Evolutionary conservation across 371 early-diverging fungal species (phyloP), one percentile per base, ranked within the genome.

Genomic region (Fennellomyces sp.): DNA sequence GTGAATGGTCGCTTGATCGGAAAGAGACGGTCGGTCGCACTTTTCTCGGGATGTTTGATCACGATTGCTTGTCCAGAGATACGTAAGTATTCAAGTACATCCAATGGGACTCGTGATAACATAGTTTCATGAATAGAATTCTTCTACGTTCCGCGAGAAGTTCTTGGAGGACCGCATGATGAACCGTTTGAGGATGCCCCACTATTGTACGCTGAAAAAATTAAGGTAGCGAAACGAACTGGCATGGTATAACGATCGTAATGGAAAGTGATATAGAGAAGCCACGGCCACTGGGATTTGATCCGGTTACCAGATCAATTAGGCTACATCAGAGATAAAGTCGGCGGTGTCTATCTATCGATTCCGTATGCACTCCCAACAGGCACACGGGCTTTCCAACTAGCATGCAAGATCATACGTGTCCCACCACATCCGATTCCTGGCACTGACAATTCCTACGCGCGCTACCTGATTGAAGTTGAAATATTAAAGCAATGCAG

Each of bases 321-420:
- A 15, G 25, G 35, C 4, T 38, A 11, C 15, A 51, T 17, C 27
- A 11, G 30, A 13, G 15, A 11, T 5, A 17, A 39, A 39, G 41
- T 19, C 29, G 0, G 2, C 12, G 31, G 25, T 27, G 30, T 5
- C 2, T 26, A 56, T 15, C 13, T 10, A 11, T n/a, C 30, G 10
- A 11, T 56, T 12, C 12, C 36, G 7, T 30, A 29, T 21, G 56
- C 45, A 1, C 15, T 42, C 3, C 45, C 45, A 23, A 5, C 26
- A 19, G 28, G 38, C 13, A 25, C 26, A 19, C 42, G n/a, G 5
- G 13, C 5, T 0, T 42, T 13, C 17, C 60, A 50, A 2, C 11
- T 59, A 13, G 60, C 52, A 26, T 59, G 60, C 35, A 59, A 59
- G 29, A 12, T 59, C 15, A 36, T 26, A 1, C 12, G n/a, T 1